Evolutionary conservation across 129 eudicot genomes (phyloP), one percentile per base, ranked within the genome.

Genomic region (Flaveria trinervia): DNA sequence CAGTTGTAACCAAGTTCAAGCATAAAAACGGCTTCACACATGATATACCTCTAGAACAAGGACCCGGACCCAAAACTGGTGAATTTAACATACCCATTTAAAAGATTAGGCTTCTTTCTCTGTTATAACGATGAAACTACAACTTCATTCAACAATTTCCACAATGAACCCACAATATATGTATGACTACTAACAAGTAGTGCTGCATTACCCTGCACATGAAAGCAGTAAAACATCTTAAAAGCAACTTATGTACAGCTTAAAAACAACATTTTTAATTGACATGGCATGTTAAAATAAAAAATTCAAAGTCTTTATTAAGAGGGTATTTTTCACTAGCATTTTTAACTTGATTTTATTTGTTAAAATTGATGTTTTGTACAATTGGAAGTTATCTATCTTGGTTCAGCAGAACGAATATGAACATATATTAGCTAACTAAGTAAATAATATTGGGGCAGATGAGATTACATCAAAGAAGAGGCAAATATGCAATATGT

Each of bases 1-100:
- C 11, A 20, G 50, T 73, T 56, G 17, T 72, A 82, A 77, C 30
- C 2, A 65, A 50, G 26, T 50, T 75, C 3, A 75, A 65, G 64
- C 50, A 65, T 75, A 65, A 64, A 23, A 76, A 55, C 8, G 80
- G 80, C 43, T 76, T 76, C 25, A 25, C 10, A 51, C 73, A 66
- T 52, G 65, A 67, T 9, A 12, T 76, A 22, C 43, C 72, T 75
- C 61, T 65, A 49, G 79, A 64, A 65, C 79, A 36, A 66, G 71
- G 3, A 5, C 71, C 15, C 14, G 71, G 71, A 2, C 49, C 28
- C 41, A 36, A 36, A 36, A 36, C 41, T 36, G 7, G 41, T 36
- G 41, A 36, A 36, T 36, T 36, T 36, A 36, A 36, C 41, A 36
- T 20, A 65, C 36, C 51, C 41, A 36, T 76, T 41, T 76, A 18